Base-by-base conservation (phyloP, 176 grass and related monocot species). In the Puya raimondii region DNA sequence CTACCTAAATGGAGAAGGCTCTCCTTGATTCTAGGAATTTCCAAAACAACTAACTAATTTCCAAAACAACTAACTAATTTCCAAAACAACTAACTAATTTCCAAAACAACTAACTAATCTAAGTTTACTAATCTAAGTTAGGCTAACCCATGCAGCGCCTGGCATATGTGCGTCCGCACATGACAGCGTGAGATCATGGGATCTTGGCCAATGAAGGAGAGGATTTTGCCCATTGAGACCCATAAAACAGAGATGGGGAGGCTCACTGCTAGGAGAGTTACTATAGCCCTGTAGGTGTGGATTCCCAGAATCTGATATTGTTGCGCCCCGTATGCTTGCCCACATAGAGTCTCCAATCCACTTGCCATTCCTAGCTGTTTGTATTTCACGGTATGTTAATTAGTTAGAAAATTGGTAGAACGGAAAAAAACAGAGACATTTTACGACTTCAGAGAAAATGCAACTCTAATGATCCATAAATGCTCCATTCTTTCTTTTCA, bases 291-390 rank as follows among this genome's bases (percentile, higher is more conserved):
- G 8, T 91, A 96, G 11, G 83, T 91, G 53, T 96, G 85, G 48
- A 85, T 49, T 72, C 85, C 92, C 57, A 96, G 58, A 47, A 70
- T 88, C 20, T 81, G 71, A 0, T 91, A 88, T 50, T 82, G 85
- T 73, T 96, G 72, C 9, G 92, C 92, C 1, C 92, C 92, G 13
- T 88, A 96, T 54, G 92, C 92, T 88, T 96, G 88, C 12, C 92
- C 92, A 1, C 85, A 88, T 23, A 91, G 80, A 66, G 92, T 96
- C 81, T 96, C 92, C 54, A 96, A 72, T 48, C 83, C 88, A 33
- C 82, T 87, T 65, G 93, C 89, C 93, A 97, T 92, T 65, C 89
- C 93, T 81, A 89, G 64, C 89, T 97, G 54, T 17, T 59, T 15
- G 13, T 18, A 59, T 9, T 17, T 15, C 21, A 18, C 3, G 54